Conservation (phyloP, 495 filamentous ascomycete genomes). For the Tetracladium marchalianum region DNA sequence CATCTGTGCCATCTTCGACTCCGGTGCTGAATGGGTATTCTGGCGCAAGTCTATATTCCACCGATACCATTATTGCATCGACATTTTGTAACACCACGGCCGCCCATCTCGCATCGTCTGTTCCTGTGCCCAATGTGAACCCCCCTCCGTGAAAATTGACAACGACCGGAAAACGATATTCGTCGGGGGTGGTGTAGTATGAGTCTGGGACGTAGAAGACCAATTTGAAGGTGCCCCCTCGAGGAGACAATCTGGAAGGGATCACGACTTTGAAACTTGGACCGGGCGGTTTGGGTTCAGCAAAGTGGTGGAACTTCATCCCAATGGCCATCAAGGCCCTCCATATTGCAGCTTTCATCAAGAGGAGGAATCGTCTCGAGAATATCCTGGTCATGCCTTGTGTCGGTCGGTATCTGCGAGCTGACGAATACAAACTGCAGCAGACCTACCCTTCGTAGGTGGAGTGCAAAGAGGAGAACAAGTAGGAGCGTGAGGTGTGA, state of each 20-base stretch:
- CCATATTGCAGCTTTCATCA: conserved; percentile 64
- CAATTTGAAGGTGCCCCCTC: conserved; percentile 48
- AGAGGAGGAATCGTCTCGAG: conserved; percentile 58
- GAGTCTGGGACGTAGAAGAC: conserved; percentile 71
- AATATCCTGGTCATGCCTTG: conserved; percentile 27
- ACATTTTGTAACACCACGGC: conserved; percentile 27
- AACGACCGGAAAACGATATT: conserved; percentile 43
- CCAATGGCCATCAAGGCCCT: conserved; percentile 68
- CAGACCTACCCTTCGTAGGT: conserved; percentile 6
- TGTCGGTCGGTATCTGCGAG: too few species aligned
- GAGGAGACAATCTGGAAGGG: conserved; percentile 44
- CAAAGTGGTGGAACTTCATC: conserved; percentile 65
- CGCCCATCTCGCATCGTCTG: conserved; percentile 66
- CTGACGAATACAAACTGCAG: too few species aligned
- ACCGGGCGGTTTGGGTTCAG: conserved; percentile 53
- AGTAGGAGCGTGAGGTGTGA: conserved; percentile 16
- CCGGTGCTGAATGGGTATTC: conserved; percentile 69
- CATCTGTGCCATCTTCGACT: conserved; percentile 67
- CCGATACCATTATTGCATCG: conserved; percentile 51
- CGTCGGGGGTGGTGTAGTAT: conserved; percentile 36
- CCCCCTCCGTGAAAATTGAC: conserved; percentile 75
- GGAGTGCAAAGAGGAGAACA: conserved; percentile 1
- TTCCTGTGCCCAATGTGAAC: conserved; percentile 60
- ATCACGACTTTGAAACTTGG: conserved; percentile 59
- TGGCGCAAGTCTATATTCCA: conserved; percentile 70